These are phyloP conservation scores for Cynara cardunculus DNA, from an alignment of 129 eudicot species.

Conservation along the genomic window DNA sequence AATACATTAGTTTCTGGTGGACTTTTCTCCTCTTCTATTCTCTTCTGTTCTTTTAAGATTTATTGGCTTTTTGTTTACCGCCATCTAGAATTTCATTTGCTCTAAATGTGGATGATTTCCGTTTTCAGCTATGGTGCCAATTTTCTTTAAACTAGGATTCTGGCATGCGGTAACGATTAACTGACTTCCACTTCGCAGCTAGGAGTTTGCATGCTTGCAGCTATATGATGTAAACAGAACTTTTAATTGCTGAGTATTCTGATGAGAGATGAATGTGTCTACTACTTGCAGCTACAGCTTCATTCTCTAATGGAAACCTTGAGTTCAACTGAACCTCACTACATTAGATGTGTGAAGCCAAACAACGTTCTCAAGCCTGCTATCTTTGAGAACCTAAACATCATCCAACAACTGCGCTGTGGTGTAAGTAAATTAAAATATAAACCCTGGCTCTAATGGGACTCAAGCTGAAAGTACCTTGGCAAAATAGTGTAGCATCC, in stretches of 20 bases:
- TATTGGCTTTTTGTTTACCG: no score
- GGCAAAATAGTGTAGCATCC: neutral
- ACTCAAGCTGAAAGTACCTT: neutral
- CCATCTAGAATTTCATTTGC: neutral
- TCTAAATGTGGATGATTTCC: neutral
- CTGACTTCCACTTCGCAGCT: neutral
- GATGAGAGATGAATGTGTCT: conserved; percentile 22
- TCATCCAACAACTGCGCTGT: conserved; percentile 93
- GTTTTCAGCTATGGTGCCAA: neutral
- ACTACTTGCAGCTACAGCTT: conserved; percentile 82
- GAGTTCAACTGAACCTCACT: conserved; percentile 92
- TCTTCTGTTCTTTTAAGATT: no score
- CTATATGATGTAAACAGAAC: neutral
- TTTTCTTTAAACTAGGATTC: neutral
- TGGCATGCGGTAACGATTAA: neutral
- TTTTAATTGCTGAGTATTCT: conserved; percentile 7
- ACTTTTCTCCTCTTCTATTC: no score
- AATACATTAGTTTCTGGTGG: no score
- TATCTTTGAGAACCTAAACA: conserved; percentile 80
- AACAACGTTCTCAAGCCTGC: conserved; percentile 92
- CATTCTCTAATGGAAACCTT: conserved; percentile 97
- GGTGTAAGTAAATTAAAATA: conserved; percentile 72
- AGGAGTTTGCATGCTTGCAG: neutral
- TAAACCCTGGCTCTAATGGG: neutral
- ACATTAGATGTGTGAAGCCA: conserved; percentile 99